A percentile compares a stretch with the other conserved stretches of the same genome.
Evolutionary conservation across 2,329 filamentous ascomycete species (phyloP).

Genomic region (Aspergillus udagawae): DNA sequence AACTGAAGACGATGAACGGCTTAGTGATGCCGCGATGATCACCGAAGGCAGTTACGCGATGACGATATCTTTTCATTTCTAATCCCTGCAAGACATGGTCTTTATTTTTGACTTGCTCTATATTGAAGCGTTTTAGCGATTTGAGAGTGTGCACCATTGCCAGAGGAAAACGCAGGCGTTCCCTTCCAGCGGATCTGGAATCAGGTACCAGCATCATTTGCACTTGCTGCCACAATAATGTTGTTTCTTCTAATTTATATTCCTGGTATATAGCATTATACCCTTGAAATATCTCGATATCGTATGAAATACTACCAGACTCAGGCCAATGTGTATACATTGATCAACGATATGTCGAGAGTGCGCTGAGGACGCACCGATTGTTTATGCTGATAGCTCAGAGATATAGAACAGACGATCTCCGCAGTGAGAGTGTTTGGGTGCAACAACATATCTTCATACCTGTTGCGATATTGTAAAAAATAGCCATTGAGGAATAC

Average conservation of each 20-base stretch:
- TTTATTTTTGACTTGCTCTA: neutral
- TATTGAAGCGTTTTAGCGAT: conserved; percentile 25
- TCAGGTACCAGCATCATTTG: conserved; percentile 12
- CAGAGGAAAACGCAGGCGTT: conserved; percentile 20
- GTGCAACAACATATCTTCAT: neutral
- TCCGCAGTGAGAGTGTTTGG: neutral
- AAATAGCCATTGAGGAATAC: neutral
- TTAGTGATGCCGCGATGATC: conserved; percentile 33
- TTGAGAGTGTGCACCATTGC: conserved; percentile 10
- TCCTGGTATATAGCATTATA: neutral
- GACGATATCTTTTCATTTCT: conserved; percentile 15
- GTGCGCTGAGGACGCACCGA: neutral
- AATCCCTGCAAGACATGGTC: conserved; percentile 2
- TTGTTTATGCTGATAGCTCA: neutral
- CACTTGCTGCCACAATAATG: neutral
- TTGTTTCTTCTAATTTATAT: neutral
- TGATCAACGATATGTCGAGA: neutral
- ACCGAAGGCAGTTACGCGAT: conserved; percentile 14
- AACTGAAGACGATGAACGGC: conserved; percentile 39
- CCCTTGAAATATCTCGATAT: neutral
- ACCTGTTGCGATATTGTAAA: neutral
- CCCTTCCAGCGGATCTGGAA: conserved; percentile 14
- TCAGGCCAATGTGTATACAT: neutral
- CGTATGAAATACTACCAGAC: neutral
- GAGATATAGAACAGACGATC: neutral